phyloP scores from a whole-genome alignment of 2,329 filamentous ascomycete species.

The Pleomassaria siparia region DNA sequence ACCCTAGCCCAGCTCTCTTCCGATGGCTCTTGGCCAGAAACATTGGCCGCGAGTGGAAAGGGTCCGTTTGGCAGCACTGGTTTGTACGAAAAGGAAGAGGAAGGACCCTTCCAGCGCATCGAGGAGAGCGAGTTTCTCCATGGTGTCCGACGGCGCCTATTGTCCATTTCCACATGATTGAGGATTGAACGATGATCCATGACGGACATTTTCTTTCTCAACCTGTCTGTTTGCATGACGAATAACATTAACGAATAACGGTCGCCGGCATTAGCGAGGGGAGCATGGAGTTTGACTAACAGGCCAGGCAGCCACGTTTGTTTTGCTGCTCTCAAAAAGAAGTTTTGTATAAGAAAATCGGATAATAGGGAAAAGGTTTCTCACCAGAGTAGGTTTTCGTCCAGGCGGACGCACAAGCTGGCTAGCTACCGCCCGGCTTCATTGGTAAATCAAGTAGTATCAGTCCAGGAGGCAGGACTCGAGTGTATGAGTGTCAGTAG shows the following conservation, averaged over 20 bases:
- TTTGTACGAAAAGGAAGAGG: conserved; percentile 52
- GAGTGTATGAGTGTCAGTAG: background rate
- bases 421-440: background rate
- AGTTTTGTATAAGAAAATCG: conserved; percentile 24
- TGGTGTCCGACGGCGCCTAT: conserved; percentile 38
- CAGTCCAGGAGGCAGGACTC: background rate
- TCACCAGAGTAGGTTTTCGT: conserved; percentile 1
- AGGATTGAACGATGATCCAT: conserved; percentile 13
- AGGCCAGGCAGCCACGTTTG: conserved; percentile 26
- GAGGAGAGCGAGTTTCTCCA: conserved; percentile 43
- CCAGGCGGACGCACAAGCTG: background rate
- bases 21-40: conserved; percentile 45
- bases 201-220: background rate
- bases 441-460: background rate
- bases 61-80: conserved; percentile 54
- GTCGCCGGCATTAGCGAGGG: conserved; percentile 31
- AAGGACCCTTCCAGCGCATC: conserved; percentile 44
- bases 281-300: conserved; percentile 39
- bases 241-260: conserved; percentile 25
- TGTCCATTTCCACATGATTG: conserved; percentile 41
- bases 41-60: conserved; percentile 44
- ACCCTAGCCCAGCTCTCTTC: conserved; percentile 46
- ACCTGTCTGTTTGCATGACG: background rate
- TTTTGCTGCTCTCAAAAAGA: conserved; percentile 7
- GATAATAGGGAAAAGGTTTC: conserved; percentile 3